Percentiles rank a stretch among this genome's conserved stretches.
Evolutionary conservation across 2,329 filamentous ascomycete species (phyloP).

Genomic region (Colletotrichum orchidophilum): DNA sequence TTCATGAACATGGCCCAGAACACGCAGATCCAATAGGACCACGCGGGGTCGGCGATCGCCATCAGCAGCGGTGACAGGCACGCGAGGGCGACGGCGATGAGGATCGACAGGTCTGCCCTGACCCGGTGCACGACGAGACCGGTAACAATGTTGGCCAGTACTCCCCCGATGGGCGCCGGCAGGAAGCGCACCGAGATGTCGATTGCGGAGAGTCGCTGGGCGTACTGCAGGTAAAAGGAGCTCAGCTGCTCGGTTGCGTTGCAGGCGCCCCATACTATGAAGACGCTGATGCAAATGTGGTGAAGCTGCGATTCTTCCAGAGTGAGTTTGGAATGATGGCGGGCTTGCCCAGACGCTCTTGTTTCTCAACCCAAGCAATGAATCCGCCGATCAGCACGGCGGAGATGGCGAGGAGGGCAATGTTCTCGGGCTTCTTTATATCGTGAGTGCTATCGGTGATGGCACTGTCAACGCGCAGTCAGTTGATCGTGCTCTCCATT

Average conservation of each 20-base stretch:
- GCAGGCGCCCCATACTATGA: slow-evolving; percentile 51
- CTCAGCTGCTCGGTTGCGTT: slow-evolving; percentile 55
- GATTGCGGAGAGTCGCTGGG: slow-evolving; percentile 51
- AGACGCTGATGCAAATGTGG: slow-evolving; percentile 57
- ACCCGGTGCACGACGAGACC: slow-evolving; percentile 48
- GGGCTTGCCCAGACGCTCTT: slow-evolving; percentile 55
- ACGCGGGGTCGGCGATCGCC: slow-evolving; percentile 53
- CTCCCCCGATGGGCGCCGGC: slow-evolving; percentile 47
- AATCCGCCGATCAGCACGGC: slow-evolving; percentile 57
- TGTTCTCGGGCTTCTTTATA: slow-evolving; percentile 48
- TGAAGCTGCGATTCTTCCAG: slow-evolving; percentile 64
- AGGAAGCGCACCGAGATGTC: slow-evolving; percentile 52
- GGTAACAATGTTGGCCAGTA: slow-evolving; percentile 44
- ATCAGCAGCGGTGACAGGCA: slow-evolving; percentile 55
- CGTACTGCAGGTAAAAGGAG: slow-evolving; percentile 56
- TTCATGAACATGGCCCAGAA: slow-evolving; percentile 47
- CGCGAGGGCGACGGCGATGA: slow-evolving; percentile 46
- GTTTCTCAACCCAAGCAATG: slow-evolving; percentile 62
- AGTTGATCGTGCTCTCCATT: background rate
- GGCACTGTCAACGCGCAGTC: background rate
- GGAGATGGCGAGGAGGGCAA: slow-evolving; percentile 54
- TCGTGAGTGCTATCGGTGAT: slow-evolving; percentile 39
- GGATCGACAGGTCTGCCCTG: slow-evolving; percentile 40
- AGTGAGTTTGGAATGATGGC: slow-evolving; percentile 67
- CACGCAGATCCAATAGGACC: slow-evolving; percentile 54